These are phyloP conservation scores for Phytophthora ohioensis DNA, from an alignment of 352 stramenopile species.

Conservation along the genomic window DNA sequence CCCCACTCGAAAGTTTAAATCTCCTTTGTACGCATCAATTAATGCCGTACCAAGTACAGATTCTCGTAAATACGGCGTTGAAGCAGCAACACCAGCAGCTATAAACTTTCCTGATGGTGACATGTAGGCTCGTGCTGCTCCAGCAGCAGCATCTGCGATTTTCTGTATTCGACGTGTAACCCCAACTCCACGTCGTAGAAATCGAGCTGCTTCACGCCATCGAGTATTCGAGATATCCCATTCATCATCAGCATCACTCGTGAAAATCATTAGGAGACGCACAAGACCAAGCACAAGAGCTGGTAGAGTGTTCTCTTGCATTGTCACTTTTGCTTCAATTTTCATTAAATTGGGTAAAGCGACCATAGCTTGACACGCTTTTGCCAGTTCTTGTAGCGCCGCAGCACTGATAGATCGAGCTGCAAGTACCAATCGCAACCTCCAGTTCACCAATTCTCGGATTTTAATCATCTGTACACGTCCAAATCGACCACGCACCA, in stretches of 20 bases:
- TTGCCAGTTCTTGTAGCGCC: conserved; percentile 65
- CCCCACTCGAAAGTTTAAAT: conserved; percentile 55
- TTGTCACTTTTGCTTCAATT: conserved; percentile 8
- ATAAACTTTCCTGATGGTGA: conserved; percentile 15
- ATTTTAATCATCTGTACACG: conserved; percentile 69
- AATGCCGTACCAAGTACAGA: conserved; percentile 52
- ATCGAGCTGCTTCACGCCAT: conserved; percentile 71
- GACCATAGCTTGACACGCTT: conserved; percentile 62
- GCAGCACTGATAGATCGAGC: conserved; percentile 28
- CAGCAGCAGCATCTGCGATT: conserved; percentile 49
- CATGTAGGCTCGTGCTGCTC: conserved; percentile 35
- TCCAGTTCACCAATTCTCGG: conserved; percentile 48
- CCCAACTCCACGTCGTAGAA: conserved; percentile 54
- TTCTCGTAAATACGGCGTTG: conserved; percentile 44
- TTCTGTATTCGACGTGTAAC: conserved; percentile 67
- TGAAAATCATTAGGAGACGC: conserved; percentile 76
- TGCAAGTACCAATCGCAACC: conserved; percentile 36
- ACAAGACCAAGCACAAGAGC: conserved; percentile 76
- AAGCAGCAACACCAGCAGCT: conserved; percentile 29
- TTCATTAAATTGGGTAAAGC: conserved; percentile 39
- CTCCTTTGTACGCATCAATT: conserved; percentile 53
- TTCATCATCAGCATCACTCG: conserved; percentile 58
- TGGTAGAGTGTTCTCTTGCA: conserved; percentile 35
- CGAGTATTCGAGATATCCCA: conserved; percentile 62
- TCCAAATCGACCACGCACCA: conserved; percentile 64